These are phyloP conservation scores for Aspergillus alliaceus DNA, from an alignment of 2,329 filamentous ascomycete genomes.

Conservation along the genomic window DNA sequence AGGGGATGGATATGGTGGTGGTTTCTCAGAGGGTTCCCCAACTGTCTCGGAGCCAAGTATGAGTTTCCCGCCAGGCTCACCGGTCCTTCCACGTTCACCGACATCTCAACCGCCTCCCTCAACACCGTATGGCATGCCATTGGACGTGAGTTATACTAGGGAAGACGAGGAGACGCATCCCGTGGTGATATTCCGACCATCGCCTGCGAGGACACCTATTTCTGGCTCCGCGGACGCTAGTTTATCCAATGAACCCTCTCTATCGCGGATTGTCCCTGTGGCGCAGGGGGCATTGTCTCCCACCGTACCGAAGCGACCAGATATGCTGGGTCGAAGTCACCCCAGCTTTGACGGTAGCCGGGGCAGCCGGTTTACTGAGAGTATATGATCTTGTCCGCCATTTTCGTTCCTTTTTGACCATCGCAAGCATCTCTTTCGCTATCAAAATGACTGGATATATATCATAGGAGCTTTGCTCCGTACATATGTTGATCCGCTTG, in stretches of 20 bases:
- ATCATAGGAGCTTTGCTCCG: constrained; percentile 20
- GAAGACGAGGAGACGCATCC: constrained; percentile 29
- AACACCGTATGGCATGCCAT: constrained; percentile 29
- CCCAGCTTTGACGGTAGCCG: constrained; percentile 46
- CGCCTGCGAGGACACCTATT: constrained; percentile 45
- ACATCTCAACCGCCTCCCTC: constrained; percentile 28
- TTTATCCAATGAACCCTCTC: constrained; percentile 22
- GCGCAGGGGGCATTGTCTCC: constrained; percentile 27
- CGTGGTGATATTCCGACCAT: constrained; percentile 41
- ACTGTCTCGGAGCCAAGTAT: constrained; percentile 25
- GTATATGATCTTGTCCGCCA: constrained; percentile 22
- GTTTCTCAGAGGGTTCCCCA: constrained; percentile 32
- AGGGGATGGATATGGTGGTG: constrained; percentile 47
- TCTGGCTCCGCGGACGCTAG: constrained; percentile 34
- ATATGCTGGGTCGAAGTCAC: constrained; percentile 44
- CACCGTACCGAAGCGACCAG: constrained; percentile 30
- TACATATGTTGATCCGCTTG: constrained; percentile 8
- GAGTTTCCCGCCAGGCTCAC: constrained; percentile 24
- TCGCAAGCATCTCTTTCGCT: neutral
- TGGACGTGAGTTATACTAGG: constrained; percentile 33
- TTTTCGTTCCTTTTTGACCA: constrained; percentile 11
- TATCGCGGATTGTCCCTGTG: constrained; percentile 26
- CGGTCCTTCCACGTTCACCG: constrained; percentile 23
- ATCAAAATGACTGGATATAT: constrained; percentile 6
- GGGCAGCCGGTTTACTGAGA: constrained; percentile 46